Evolutionary conservation across 2,329 filamentous ascomycete species (phyloP), one percentile per base, ranked within the genome.

Genomic region (Aspergillus tanneri): DNA sequence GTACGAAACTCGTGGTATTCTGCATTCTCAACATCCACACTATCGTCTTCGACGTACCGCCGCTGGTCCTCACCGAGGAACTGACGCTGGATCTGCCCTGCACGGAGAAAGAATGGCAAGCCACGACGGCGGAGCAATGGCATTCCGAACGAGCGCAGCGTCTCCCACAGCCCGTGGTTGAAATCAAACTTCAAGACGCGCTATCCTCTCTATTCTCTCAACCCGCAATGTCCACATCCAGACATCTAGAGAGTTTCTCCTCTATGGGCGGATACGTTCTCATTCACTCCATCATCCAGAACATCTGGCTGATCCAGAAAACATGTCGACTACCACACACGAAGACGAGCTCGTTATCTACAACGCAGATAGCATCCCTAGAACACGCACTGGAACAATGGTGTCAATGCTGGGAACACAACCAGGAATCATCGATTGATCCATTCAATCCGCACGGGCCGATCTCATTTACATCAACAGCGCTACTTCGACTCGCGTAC

Each of bases 21-120:
- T 70, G 52, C 55, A 73, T 62, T 46, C 60, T 66, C 22, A 65
- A 64, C n/a, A 65, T 68, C 11, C 64, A 64, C 23, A 68, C 64
- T 3, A 66, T 67, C n/a, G 63, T 67, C 2, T 68, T 67, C 11
- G 64, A 68, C 27, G 45, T 67, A 2, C 61, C 65, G 1, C 62
- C 65, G 0, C 51, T 65, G 40, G 60, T 68, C 6, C 50, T 67
- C 6, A 62, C 63, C 0, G 65, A 67, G 39, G 65, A 68, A 22
- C 39, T 67, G 11, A 51, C 55, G 0, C 27, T 68, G 19, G 63
- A 67, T n/a, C 47, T 68, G 4, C 65, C 65, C 2, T 66, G 64
- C 39, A 64, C 61, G 0, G 64, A 67, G 36, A 60, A 52, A 10
- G 64, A 67, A 55, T 68, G 64, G 64, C 63, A 63, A 27, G 64